phyloP scores from a whole-genome alignment of 163 green algal genomes.

The Trebouxiophyceae sp. region DNA sequence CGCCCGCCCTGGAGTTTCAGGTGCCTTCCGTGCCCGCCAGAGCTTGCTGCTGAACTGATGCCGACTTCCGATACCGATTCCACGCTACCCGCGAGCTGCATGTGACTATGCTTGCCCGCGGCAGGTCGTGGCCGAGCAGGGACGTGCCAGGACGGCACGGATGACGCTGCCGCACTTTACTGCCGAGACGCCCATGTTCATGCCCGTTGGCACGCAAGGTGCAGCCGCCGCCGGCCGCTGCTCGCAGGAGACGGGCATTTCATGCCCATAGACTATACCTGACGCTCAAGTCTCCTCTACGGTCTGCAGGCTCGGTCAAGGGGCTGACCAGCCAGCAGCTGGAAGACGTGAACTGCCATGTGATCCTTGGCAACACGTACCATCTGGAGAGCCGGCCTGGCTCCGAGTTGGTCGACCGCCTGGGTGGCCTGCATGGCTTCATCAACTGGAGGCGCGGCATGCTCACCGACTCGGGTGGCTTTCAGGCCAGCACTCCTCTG shows the following conservation, averaged over 20 bases:
- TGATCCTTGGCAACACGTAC: slow-evolving; percentile 98
- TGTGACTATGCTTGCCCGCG: not conserved
- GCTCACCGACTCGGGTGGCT: slow-evolving; percentile 90
- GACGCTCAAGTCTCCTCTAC: not conserved
- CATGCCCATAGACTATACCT: too few relatives aligned
- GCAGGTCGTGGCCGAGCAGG: slow-evolving; percentile 60
- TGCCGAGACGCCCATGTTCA: slow-evolving; percentile 95
- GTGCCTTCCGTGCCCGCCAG: not conserved
- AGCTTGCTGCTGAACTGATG: not conserved
- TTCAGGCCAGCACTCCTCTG: too few relatives aligned
- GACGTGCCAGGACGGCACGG: slow-evolving; percentile 53
- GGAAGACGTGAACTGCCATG: slow-evolving; percentile 76
- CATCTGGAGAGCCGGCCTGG: slow-evolving; percentile 82
- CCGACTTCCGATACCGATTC: not conserved
- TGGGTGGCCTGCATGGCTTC: slow-evolving; percentile 90
- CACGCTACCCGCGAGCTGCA: not conserved
- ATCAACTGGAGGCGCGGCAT: slow-evolving; percentile 84
- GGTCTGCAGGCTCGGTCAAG: slow-evolving; percentile 72
- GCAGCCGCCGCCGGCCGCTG: not conserved
- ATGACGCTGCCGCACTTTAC: slow-evolving; percentile 83
- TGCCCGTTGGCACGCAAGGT: slow-evolving; percentile 96
- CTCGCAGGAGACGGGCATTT: not conserved
- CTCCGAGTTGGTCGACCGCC: slow-evolving; percentile 58
- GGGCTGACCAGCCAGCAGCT: slow-evolving; percentile 77
- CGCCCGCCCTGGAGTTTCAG: not conserved